Evolutionary conservation across 169 alveolate genomes (phyloP).

Genomic region (Perkinsus olseni): DNA sequence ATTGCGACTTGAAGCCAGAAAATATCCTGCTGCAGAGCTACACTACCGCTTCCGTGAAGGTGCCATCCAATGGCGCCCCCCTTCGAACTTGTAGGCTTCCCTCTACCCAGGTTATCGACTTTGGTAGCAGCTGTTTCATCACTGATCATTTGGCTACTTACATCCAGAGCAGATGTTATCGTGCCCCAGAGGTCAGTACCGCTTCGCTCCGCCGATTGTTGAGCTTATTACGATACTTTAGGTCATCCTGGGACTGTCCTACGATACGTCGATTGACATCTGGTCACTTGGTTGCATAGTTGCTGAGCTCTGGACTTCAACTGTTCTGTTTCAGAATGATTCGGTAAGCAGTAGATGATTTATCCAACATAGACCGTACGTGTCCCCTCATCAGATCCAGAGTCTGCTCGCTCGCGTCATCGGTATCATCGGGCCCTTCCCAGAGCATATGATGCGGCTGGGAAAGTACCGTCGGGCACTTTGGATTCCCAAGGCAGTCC

Average conservation of each 20-base stretch:
- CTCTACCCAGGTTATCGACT: constrained; percentile 83
- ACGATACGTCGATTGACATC: constrained; percentile 92
- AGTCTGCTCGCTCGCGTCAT: constrained; percentile 71
- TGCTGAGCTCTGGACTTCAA: constrained; percentile 84
- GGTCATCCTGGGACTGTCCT: constrained; percentile 86
- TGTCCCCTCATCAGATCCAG: constrained; percentile 29
- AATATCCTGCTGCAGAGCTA: constrained; percentile 70
- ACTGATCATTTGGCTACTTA: constrained; percentile 84
- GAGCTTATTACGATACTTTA: not conserved
- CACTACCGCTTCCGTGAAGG: not conserved
- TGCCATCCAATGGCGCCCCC: not conserved
- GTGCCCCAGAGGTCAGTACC: constrained; percentile 90
- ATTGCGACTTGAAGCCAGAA: constrained; percentile 91
- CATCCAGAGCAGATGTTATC: constrained; percentile 89
- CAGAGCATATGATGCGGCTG: constrained; percentile 75
- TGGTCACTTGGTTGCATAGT: constrained; percentile 97
- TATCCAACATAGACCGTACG: not conserved
- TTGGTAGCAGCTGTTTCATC: constrained; percentile 88
- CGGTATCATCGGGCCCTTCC: constrained; percentile 72
- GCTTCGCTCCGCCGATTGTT: not conserved
- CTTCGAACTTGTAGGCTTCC: constrained; percentile 12
- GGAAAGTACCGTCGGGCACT: too few species aligned
- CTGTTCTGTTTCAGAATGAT: constrained; percentile 70
- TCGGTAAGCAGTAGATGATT: constrained; percentile 37
- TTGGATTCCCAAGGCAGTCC: too few species aligned